Percentiles rank a stretch among this genome's conserved stretches.
phyloP scores from a whole-genome alignment of 2,329 filamentous ascomycete species.

The Apiospora marii region DNA sequence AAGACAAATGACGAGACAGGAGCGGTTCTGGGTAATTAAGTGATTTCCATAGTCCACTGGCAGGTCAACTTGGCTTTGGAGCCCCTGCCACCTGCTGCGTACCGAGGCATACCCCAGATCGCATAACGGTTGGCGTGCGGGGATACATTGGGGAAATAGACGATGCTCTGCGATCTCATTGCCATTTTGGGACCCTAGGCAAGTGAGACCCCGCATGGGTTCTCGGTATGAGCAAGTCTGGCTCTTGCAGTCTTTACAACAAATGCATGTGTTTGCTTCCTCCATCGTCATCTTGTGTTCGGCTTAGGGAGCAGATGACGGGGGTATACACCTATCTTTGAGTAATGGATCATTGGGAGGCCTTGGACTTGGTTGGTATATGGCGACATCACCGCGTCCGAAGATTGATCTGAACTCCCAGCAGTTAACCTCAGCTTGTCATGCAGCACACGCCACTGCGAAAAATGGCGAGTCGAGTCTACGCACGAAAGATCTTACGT shows the following conservation, averaged over 20 bases:
- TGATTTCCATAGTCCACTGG: background rate
- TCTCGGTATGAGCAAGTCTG: background rate
- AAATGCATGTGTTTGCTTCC: background rate
- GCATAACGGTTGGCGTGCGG: background rate
- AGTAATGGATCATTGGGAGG: background rate
- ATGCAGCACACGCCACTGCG: background rate
- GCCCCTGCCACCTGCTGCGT: background rate
- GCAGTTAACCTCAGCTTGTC: background rate
- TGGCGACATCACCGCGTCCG: background rate
- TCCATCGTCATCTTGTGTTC: background rate
- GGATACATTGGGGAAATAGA: background rate
- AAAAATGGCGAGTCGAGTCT: background rate
- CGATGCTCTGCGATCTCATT: slow-evolving; percentile 2
- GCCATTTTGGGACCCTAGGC: slow-evolving; percentile 4
- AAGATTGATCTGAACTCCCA: background rate
- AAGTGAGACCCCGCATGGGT: background rate
- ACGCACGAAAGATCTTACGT: background rate
- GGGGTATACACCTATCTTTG: background rate
- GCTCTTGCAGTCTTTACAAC: background rate
- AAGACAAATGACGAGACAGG: background rate
- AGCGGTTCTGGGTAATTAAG: background rate
- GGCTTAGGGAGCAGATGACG: background rate
- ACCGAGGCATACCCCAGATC: slow-evolving; percentile 18
- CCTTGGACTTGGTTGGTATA: background rate
- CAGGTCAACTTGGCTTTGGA: background rate